These are phyloP conservation scores for Pseudocercospora ulei DNA, from an alignment of 2,329 filamentous ascomycete genomes.

Conservation along the genomic window DNA sequence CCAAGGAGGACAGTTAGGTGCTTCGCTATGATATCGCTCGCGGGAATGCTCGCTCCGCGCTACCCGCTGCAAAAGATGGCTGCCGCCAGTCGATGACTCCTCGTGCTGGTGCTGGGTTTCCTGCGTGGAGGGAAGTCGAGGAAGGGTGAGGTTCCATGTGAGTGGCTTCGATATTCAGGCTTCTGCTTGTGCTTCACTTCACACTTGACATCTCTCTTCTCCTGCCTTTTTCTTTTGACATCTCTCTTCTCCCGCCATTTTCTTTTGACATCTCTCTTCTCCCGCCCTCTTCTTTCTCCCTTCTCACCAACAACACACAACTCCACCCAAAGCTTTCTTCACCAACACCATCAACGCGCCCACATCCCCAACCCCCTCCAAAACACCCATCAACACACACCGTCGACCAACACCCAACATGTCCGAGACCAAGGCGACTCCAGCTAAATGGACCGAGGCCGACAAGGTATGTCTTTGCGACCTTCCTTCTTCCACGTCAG, in stretches of 20 bases:
- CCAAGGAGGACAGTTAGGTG: no score
- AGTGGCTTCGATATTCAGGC: no score
- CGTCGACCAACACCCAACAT: constrained; percentile 18
- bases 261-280: constrained; percentile 8
- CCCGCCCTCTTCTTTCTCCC: constrained; percentile 9
- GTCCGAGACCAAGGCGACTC: constrained; percentile 18
- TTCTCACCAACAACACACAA: not conserved
- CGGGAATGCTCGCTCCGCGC: no score
- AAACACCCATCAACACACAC: constrained; percentile 5
- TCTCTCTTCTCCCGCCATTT: not conserved
- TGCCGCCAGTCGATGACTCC: no score
- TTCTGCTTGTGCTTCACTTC: no score
- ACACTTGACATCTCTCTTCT: no score
- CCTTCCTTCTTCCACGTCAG: not conserved
- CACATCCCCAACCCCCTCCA: not conserved
- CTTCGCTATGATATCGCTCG: no score
- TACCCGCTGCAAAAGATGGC: no score
- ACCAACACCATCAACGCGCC: constrained; percentile 5
- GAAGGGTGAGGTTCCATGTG: no score
- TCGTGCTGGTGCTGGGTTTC: no score
- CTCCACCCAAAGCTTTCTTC: constrained; percentile 9
- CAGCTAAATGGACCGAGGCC: constrained; percentile 30
- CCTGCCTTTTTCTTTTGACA: no score
- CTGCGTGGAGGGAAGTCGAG: no score
- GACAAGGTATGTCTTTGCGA: constrained; percentile 25